Percentiles rank a stretch among this genome's conserved stretches.
Conservation (phyloP, 1,139 yeast species). For the Pichia sp. region DNA sequence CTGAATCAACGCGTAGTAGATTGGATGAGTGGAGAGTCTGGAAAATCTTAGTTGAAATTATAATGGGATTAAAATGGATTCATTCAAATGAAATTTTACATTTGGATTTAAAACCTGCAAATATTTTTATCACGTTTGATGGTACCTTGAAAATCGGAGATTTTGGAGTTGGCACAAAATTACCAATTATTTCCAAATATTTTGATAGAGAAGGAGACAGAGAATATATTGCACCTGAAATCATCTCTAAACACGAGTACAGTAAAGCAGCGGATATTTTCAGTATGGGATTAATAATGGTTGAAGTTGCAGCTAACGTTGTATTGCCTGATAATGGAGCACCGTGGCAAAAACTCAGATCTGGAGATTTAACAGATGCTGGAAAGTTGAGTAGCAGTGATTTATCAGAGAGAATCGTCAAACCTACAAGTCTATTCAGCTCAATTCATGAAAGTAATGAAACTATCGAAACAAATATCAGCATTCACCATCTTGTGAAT, state of each 20-base stretch:
- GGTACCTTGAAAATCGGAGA: constrained; percentile 86
- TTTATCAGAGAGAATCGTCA: constrained; percentile 27
- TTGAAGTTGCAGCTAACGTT: constrained; percentile 94
- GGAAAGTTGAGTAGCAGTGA: constrained; percentile 77
- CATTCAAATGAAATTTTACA: constrained; percentile 74
- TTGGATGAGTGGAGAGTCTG: constrained; percentile 95
- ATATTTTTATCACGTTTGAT: constrained; percentile 88
- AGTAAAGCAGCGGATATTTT: constrained; percentile 93
- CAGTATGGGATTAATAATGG: constrained; percentile 83
- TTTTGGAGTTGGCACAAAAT: constrained; percentile 56
- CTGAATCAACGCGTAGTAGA: constrained; percentile 57
- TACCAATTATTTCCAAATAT: constrained; percentile 44
- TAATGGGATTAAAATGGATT: constrained; percentile 72
- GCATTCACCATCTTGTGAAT: neutral
- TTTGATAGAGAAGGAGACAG: constrained; percentile 96
- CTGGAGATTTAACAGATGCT: constrained; percentile 94
- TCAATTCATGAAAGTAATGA: constrained; percentile 17
- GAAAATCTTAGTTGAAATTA: constrained; percentile 83
- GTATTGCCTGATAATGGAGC: constrained; percentile 93
- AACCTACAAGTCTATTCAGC: constrained; percentile 14
- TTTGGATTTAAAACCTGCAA: constrained; percentile 90
- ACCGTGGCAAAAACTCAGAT: constrained; percentile 92
- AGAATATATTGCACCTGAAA: constrained; percentile 96
- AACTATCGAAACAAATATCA: constrained; percentile 11
- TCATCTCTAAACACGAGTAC: constrained; percentile 72